Percentiles rank a stretch among this genome's conserved stretches.
Evolutionary conservation across 1,284 basidiomycete species (phyloP).

Genomic region (Ustilago xerochloae): DNA sequence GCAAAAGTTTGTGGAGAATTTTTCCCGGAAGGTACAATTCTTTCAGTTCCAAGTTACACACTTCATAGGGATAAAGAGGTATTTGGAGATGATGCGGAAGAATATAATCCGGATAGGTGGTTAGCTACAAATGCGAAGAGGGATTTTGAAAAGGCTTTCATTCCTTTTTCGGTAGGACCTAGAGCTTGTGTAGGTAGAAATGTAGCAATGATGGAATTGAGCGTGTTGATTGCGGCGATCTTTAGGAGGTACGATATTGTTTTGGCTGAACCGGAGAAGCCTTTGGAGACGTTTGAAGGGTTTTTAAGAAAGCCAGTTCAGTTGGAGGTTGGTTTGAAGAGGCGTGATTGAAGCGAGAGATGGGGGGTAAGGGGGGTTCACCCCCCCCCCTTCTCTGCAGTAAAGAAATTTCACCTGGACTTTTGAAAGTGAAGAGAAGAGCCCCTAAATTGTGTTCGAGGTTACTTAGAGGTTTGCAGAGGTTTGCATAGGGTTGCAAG

Average conservation of each 20-base stretch:
- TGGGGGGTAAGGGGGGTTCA: background rate
- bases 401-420: constrained; percentile 84
- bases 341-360: constrained; percentile 17
- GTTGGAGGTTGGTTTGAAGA: constrained; percentile 48
- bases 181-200: constrained; percentile 61
- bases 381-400: no score
- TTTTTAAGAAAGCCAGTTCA: constrained; percentile 58
- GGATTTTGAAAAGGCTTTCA: constrained; percentile 60
- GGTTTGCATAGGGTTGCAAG: constrained; percentile 72
- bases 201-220: constrained; percentile 59
- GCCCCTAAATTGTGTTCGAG: constrained; percentile 73
- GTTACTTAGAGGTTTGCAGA: constrained; percentile 87
- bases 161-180: constrained; percentile 60
- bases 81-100: constrained; percentile 83
- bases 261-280: constrained; percentile 48
- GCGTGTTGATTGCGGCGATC: constrained; percentile 54
- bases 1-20: constrained; percentile 58
- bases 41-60: constrained; percentile 73
- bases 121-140: constrained; percentile 72
- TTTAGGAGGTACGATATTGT: constrained; percentile 58
- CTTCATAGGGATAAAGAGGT: constrained; percentile 78
- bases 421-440: constrained; percentile 71
- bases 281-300: constrained; percentile 56
- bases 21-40: constrained; percentile 75
- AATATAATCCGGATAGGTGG: constrained; percentile 80